phyloP scores from a whole-genome alignment of 2,329 filamentous ascomycete genomes.

The Neonectria magnoliae region DNA sequence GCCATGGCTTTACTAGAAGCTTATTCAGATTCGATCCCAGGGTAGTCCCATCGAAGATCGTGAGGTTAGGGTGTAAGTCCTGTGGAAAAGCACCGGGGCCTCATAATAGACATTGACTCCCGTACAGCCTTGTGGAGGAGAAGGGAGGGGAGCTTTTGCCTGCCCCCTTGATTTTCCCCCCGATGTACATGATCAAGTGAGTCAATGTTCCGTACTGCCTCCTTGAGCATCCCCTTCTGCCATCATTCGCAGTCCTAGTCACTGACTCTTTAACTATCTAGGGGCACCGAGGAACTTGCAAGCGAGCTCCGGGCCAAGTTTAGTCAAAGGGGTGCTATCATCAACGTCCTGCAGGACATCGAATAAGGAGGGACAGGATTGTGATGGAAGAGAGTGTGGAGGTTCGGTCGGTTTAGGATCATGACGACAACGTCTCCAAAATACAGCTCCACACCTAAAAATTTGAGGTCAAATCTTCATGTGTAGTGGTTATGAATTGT shows the following conservation, averaged over 20 bases:
- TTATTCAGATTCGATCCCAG: neutral
- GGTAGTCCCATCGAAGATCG: neutral
- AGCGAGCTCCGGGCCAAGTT: neutral
- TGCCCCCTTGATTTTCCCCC: neutral
- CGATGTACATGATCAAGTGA: neutral
- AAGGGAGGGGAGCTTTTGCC: neutral
- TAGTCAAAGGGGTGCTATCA: neutral
- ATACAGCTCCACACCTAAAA: neutral
- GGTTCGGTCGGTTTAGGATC: neutral
- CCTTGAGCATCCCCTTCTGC: no score
- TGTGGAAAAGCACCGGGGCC: no score
- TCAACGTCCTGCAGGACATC: neutral
- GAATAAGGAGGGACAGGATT: neutral
- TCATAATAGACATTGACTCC: neutral
- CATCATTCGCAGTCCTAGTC: neutral
- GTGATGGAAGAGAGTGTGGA: neutral
- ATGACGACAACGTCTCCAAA: neutral
- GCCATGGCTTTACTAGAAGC: neutral
- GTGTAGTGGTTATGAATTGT: neutral
- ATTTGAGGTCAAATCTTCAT: neutral
- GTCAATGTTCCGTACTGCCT: neutral
- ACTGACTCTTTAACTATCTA: neutral
- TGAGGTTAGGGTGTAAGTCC: neutral
- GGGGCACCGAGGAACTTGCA: neutral
- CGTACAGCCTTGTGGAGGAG: neutral